Percentiles rank a stretch among this genome's conserved stretches.
phyloP scores from a whole-genome alignment of 495 filamentous ascomycete species.

The Talaromyces thailandensis region DNA sequence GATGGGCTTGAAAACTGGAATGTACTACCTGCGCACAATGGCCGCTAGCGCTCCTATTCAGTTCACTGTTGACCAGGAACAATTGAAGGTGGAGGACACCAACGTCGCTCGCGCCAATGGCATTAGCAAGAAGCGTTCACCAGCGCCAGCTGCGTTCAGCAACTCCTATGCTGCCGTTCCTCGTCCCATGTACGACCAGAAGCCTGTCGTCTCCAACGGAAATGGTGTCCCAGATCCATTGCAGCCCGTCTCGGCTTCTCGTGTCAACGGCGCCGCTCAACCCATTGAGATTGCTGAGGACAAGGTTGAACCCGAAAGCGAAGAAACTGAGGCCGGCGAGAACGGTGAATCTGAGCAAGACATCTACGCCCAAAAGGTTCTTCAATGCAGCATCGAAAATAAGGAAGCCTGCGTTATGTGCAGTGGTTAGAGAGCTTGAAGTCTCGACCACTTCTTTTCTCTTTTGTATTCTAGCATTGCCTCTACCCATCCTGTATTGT shows the following conservation, averaged over 20 bases:
- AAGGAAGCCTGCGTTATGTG: conserved; percentile 86
- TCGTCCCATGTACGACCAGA: conserved; percentile 50
- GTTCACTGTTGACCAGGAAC: conserved; percentile 97
- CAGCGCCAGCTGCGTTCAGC: conserved; percentile 32
- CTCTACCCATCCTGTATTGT: background rate
- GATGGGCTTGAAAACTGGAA: conserved; percentile 96
- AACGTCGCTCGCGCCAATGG: conserved; percentile 56
- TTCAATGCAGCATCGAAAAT: conserved; percentile 93
- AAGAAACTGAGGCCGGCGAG: conserved; percentile 55
- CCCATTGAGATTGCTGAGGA: conserved; percentile 35
- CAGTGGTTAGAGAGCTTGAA: conserved; percentile 49
- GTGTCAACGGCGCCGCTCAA: conserved; percentile 64
- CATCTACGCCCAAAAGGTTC: conserved; percentile 86
- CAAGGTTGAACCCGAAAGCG: conserved; percentile 49
- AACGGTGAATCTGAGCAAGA: conserved; percentile 68
- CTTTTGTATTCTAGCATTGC: conserved; percentile 10
- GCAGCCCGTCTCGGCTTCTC: conserved; percentile 66
- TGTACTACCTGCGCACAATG: conserved; percentile 99
- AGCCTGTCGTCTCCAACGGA: conserved; percentile 30
- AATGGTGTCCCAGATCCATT: conserved; percentile 58
- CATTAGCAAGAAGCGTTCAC: conserved; percentile 59
- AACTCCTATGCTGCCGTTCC: conserved; percentile 49
- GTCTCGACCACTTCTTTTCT: conserved; percentile 1
- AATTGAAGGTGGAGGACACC: conserved; percentile 81
- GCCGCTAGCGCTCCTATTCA: conserved; percentile 94